phyloP scores from a whole-genome alignment of 1,284 basidiomycete genomes.

The Ganoderma sinense region DNA sequence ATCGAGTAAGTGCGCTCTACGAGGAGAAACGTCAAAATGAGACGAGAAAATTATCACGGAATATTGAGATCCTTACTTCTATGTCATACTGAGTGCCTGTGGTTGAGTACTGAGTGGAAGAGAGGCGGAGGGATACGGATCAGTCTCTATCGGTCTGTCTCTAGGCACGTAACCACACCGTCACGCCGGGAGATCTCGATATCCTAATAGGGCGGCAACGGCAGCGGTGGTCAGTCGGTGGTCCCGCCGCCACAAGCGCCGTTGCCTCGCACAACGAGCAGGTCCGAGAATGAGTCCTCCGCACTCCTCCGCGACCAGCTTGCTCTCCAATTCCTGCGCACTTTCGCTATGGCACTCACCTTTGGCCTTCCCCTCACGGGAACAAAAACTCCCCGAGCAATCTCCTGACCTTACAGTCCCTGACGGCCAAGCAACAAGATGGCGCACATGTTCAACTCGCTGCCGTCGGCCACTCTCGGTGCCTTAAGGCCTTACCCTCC shows the following conservation, averaged over 20 bases:
- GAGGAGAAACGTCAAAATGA: not conserved
- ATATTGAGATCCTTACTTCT: not conserved
- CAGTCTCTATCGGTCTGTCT: too few relatives aligned
- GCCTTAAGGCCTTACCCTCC: not conserved
- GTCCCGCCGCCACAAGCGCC: not conserved
- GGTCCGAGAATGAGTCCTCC: not conserved
- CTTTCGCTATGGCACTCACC: not conserved
- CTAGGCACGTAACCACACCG: not conserved
- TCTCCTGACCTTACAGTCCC: not conserved
- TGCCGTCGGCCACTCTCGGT: not conserved
- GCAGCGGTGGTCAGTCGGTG: too few relatives aligned
- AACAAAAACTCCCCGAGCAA: not conserved
- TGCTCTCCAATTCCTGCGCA: not conserved
- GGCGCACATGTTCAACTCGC: not conserved
- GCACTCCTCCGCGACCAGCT: not conserved
- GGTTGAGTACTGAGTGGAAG: not conserved
- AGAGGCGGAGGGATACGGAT: not conserved
- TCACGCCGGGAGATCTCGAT: not conserved
- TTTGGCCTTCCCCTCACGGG: not conserved
- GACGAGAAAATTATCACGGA: not conserved
- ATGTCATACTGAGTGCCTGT: not conserved
- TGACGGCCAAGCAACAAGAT: not conserved
- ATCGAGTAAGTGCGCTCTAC: not conserved
- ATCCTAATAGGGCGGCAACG: not conserved
- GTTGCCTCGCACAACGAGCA: not conserved